phyloP scores from a whole-genome alignment of 2,329 filamentous ascomycete genomes.

The Ceratocystis cubensis region DNA sequence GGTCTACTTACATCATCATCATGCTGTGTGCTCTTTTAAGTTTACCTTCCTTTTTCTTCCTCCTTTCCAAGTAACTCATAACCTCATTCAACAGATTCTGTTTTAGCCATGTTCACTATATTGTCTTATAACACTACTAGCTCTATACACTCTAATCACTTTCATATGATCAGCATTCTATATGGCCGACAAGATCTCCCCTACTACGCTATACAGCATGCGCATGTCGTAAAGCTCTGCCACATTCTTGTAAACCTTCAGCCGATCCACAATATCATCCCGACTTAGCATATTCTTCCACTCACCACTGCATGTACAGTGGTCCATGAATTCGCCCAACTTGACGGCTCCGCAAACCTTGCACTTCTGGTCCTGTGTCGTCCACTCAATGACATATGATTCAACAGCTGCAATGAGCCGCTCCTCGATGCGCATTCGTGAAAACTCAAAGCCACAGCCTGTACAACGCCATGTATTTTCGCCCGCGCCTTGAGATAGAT shows the following conservation, averaged over 20 bases:
- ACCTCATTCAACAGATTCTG: too few relatives aligned
- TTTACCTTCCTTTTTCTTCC: too few relatives aligned
- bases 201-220: conserved; percentile 67
- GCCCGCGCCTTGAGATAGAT: conserved; percentile 24
- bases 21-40: too few relatives aligned
- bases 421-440: conserved; percentile 75
- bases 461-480: conserved; percentile 57
- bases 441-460: conserved; percentile 63
- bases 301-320: conserved; percentile 80
- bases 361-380: conserved; percentile 82
- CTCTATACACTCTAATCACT: background rate
- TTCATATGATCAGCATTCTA: conserved; percentile 24
- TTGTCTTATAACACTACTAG: background rate
- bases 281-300: conserved; percentile 64
- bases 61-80: too few relatives aligned
- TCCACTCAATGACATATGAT: conserved; percentile 64
- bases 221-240: conserved; percentile 66
- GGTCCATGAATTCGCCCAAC: conserved; percentile 90
- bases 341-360: conserved; percentile 55
- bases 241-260: conserved; percentile 62
- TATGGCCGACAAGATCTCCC: conserved; percentile 42
- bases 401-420: conserved; percentile 65
- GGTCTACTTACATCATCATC: too few relatives aligned
- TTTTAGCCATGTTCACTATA: background rate
- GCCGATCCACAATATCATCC: conserved; percentile 49